Evolutionary conservation across 768 basidiomycete genomes (phyloP).

Genomic region (Agaricus sinodeliciosus): DNA sequence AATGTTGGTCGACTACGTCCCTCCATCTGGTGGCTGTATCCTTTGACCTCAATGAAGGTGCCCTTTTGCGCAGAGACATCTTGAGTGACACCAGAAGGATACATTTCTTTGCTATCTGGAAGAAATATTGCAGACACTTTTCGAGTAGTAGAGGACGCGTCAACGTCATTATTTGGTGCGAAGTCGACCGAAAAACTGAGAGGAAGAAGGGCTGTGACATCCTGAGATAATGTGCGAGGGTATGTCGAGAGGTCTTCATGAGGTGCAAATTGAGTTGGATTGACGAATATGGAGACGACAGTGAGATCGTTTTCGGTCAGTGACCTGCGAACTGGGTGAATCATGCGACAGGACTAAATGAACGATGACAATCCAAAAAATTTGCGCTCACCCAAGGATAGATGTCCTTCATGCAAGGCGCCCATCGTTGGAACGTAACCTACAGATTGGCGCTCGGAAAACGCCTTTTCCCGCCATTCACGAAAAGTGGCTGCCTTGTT

Average conservation of each 20-base stretch:
- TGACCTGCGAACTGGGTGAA: slow-evolving; percentile 63
- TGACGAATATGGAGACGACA: slow-evolving; percentile 94
- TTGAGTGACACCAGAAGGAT: slow-evolving; percentile 86
- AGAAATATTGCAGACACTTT: slow-evolving; percentile 69
- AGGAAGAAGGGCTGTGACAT: slow-evolving; percentile 49
- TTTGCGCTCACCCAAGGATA: slow-evolving; percentile 68
- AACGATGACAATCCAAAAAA: slow-evolving; percentile 15
- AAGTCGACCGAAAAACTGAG: slow-evolving; percentile 15
- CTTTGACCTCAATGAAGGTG: slow-evolving; percentile 89
- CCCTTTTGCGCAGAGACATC: slow-evolving; percentile 70
- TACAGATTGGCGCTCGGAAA: slow-evolving; percentile 55
- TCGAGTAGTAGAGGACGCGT: slow-evolving; percentile 16
- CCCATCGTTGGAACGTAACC: slow-evolving; percentile 99
- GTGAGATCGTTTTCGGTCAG: slow-evolving; percentile 78
- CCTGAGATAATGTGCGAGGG: slow-evolving; percentile 76
- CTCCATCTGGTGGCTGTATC: slow-evolving; percentile 90
- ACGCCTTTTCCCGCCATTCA: slow-evolving; percentile 67
- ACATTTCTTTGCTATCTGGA: slow-evolving; percentile 79
- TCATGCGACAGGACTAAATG: background rate
- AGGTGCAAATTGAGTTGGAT: slow-evolving; percentile 95
- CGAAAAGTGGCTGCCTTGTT: slow-evolving; percentile 56
- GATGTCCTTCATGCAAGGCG: slow-evolving; percentile 89
- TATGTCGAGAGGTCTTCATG: slow-evolving; percentile 91
- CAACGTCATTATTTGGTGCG: background rate
- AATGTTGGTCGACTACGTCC: slow-evolving; percentile 83